phyloP scores from a whole-genome alignment of 495 filamentous ascomycete species.

The Penicillium daleae region DNA sequence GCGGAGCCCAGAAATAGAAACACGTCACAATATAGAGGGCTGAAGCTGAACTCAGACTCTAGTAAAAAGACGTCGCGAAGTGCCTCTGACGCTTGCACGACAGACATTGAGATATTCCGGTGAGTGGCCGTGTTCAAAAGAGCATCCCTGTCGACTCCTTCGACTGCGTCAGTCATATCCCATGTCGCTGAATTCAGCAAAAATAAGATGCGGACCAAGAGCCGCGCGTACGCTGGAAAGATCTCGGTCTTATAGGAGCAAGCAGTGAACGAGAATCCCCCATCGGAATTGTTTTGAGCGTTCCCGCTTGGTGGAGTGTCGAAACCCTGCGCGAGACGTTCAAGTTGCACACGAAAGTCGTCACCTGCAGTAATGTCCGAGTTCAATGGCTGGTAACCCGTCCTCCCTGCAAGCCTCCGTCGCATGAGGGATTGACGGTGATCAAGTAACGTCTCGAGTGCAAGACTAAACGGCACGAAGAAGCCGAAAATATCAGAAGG shows the following conservation, averaged over 20 bases:
- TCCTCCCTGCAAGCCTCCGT: background rate
- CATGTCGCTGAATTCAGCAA: background rate
- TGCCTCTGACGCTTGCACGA: background rate
- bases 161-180: background rate
- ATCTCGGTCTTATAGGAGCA: slow-evolving; percentile 1
- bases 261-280: background rate
- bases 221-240: background rate
- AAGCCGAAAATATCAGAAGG: background rate
- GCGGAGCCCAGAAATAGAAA: slow-evolving; percentile 1
- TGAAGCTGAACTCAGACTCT: background rate
- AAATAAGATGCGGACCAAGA: background rate
- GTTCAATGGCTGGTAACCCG: background rate
- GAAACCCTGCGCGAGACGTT: background rate
- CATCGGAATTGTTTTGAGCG: background rate
- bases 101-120: background rate
- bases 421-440: background rate
- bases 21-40: background rate
- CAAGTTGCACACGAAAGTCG: slow-evolving; percentile 1
- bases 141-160: background rate
- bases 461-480: background rate
- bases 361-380: background rate
- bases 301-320: background rate
- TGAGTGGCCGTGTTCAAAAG: background rate
- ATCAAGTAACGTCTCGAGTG: background rate
- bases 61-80: background rate